Evolutionary conservation across 768 basidiomycete species (phyloP).

Genomic region (Hemileccinum rubropunctum): DNA sequence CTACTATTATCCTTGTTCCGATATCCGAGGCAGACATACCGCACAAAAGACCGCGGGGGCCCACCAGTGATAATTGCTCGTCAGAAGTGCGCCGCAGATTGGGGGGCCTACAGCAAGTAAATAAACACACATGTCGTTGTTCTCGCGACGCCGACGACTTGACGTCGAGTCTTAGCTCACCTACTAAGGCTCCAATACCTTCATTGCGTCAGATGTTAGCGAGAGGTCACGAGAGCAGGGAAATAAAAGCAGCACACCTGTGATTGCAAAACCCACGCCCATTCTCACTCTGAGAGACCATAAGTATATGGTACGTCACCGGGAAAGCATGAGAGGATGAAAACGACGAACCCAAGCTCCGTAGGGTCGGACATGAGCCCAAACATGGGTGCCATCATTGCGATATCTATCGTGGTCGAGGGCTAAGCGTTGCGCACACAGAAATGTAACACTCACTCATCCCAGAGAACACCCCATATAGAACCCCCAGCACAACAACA

Average conservation of each 20-base stretch:
- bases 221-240: not conserved
- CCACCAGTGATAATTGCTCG: conserved; percentile 53
- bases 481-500: conserved; percentile 39
- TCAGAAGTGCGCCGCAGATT: conserved; percentile 54
- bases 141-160: no score
- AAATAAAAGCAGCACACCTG: conserved; percentile 28
- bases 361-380: conserved; percentile 43
- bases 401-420: conserved; percentile 30
- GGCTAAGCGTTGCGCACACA: not conserved
- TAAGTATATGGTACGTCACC: not conserved
- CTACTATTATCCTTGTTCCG: no score
- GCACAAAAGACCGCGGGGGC: conserved; percentile 53
- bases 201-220: not conserved
- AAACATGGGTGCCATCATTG: conserved; percentile 42
- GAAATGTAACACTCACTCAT: conserved; percentile 29
- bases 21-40: conserved; percentile 15
- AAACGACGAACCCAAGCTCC: conserved; percentile 47
- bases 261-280: conserved; percentile 47
- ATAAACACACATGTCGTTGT: conserved; percentile 21
- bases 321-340: no score
- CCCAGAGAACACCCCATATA: conserved; percentile 52
- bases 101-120: conserved; percentile 45
- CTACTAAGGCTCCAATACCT: conserved; percentile 27
- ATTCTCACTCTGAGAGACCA: conserved; percentile 34
- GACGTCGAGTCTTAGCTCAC: conserved; percentile 5